These are phyloP conservation scores for Nematocida ironsii DNA, from an alignment of 371 early-diverging fungal genomes.

Conservation along the genomic window DNA sequence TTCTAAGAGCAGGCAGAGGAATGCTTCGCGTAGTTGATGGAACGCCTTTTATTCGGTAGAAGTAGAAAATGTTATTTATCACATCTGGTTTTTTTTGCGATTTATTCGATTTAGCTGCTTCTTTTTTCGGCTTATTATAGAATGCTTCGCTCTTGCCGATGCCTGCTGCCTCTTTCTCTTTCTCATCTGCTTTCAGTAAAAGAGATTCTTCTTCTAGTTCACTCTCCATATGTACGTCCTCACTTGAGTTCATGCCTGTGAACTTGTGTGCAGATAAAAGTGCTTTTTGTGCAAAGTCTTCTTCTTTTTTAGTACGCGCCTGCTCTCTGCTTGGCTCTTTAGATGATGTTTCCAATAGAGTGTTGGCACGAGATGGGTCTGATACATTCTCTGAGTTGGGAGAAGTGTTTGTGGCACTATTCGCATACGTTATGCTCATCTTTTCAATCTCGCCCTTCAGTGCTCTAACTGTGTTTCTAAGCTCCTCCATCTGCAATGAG, in stretches of 20 bases:
- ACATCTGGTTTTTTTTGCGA: not conserved
- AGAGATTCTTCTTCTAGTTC: not conserved
- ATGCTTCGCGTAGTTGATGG: not conserved
- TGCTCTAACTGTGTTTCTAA: not conserved
- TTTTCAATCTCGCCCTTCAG: not conserved
- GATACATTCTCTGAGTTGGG: no score
- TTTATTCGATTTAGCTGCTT: not conserved
- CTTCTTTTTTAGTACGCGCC: not conserved
- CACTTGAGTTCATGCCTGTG: not conserved
- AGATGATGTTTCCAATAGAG: no score
- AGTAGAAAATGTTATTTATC: not conserved
- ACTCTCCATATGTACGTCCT: not conserved
- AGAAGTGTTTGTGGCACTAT: no score
- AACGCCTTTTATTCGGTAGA: slow-evolving; percentile 22
- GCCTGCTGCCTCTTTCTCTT: no score
- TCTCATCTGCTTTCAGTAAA: no score
- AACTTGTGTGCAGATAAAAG: not conserved
- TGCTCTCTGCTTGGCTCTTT: not conserved
- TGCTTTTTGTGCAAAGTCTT: not conserved
- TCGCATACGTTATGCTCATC: not conserved
- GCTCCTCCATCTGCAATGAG: not conserved
- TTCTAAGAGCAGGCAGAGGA: not conserved
- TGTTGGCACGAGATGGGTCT: no score
- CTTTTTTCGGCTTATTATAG: not conserved
- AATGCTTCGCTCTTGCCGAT: no score